Base-by-base conservation (phyloP, 2,329 filamentous ascomycete species). In the Cladosporium sp. region DNA sequence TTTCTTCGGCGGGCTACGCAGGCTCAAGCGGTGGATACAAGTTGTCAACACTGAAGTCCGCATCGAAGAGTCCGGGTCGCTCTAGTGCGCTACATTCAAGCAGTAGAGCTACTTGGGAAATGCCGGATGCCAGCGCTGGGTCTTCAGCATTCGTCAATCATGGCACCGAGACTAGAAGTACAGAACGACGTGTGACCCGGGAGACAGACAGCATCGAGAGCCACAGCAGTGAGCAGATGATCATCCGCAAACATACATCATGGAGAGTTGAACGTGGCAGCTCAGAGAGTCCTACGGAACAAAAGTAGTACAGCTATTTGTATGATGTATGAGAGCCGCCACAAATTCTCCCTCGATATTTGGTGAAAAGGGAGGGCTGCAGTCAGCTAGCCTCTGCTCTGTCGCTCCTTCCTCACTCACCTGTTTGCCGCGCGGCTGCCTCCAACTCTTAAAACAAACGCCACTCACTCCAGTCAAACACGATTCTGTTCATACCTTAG, bases 181-280 rank as follows among this genome's bases (percentile, higher is more conserved):
- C 28, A 30, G 28, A 10, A 30, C 2, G 28, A 30, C 28, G 28
- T 30, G 28, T 10, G 28, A 30, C 28, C n/a, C 13, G 23, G 28
- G 58, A 61, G 13, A 61, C 58, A 21, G 26, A 34, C 18, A 61
- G 58, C 23, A 53, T 61, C 26, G 43, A 61, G 14, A 61, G 58
- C 11, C 18, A 36, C 4, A n/a, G 58, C 43, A 61, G 58, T 21
- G 43, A 61, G 26, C 58, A 53, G 43, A 61, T 61, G 58, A 61
- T 61, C 26, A 61, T 61, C 43, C 26, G 48, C 4, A 34, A 61
- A 43, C 43, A 61, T 18, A 51, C 26, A 18, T 61, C 58, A 23
- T 61, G 58, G 58, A 61, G 48, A 28, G 30, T 61, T 6, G 58
- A 61, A 34, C 56, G 43, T 25, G 30, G n/a, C 39, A n/a, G 26